These are phyloP conservation scores for Eutrema yunnanense DNA, from an alignment of 345 rosid genomes.

Conservation along the genomic window DNA sequence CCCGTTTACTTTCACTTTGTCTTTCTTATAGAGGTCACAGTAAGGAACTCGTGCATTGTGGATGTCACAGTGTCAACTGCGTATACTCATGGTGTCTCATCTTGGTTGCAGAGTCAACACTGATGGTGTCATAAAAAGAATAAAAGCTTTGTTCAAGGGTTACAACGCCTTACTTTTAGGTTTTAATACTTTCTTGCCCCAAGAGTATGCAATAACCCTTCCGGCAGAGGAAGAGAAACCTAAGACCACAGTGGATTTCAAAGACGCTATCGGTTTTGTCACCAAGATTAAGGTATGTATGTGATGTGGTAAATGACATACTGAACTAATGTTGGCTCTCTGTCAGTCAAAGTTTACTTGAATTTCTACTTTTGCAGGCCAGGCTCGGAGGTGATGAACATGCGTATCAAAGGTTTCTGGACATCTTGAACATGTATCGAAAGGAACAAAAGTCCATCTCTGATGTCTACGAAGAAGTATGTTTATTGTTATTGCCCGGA, in stretches of 20 bases:
- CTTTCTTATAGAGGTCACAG: background rate
- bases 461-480: constrained; percentile 85
- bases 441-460: constrained; percentile 76
- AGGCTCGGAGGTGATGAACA: constrained; percentile 82
- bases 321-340: constrained; percentile 1
- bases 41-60: background rate
- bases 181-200: constrained; percentile 91
- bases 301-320: background rate
- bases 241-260: constrained; percentile 73
- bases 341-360: constrained; percentile 5
- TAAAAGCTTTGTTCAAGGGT: constrained; percentile 86
- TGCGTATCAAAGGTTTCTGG: constrained; percentile 84
- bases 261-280: constrained; percentile 82
- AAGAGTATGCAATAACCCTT: constrained; percentile 74
- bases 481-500: constrained; percentile 9
- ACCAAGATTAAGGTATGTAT: constrained; percentile 74
- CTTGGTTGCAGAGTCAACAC: constrained; percentile 62
- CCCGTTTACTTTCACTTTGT: background rate
- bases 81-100: constrained; percentile 12
- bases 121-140: constrained; percentile 75
- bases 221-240: constrained; percentile 57
- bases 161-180: constrained; percentile 77
- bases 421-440: constrained; percentile 82
- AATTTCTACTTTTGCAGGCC: constrained; percentile 42
- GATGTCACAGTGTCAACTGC: background rate